These are phyloP conservation scores for Nakazawaea wickerhamii DNA, from an alignment of 805 yeast genomes.

Conservation along the genomic window DNA sequence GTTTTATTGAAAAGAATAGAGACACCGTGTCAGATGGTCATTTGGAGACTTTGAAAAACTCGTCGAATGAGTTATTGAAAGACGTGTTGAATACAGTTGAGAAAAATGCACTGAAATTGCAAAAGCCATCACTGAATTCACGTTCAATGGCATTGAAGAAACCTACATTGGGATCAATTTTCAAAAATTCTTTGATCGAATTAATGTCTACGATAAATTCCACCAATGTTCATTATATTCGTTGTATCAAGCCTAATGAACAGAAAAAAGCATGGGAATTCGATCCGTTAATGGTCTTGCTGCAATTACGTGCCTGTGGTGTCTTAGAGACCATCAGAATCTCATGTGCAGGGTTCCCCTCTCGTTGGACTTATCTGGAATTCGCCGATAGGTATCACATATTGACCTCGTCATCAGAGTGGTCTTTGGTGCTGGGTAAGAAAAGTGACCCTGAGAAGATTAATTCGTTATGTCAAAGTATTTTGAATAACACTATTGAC, in stretches of 20 bases:
- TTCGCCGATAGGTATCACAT: conserved; percentile 87
- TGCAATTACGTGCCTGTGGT: conserved; percentile 97
- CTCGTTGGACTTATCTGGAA: conserved; percentile 92
- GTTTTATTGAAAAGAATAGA: conserved; percentile 94
- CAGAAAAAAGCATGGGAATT: conserved; percentile 93
- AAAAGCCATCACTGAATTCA: conserved; percentile 27
- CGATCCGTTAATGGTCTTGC: conserved; percentile 89
- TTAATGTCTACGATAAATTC: conserved; percentile 90
- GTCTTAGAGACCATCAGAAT: conserved; percentile 93
- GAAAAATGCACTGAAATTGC: conserved; percentile 41
- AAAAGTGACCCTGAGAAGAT: conserved; percentile 50
- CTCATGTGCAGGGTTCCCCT: conserved; percentile 97
- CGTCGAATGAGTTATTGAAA: conserved; percentile 61
- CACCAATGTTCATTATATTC: conserved; percentile 92
- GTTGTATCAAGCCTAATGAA: conserved; percentile 97
- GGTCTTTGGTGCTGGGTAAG: conserved; percentile 51
- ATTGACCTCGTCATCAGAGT: conserved; percentile 64
- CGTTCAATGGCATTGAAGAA: conserved; percentile 42
- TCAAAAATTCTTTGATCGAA: conserved; percentile 87
- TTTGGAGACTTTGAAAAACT: conserved; percentile 69
- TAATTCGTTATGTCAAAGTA: conserved; percentile 59
- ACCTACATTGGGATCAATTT: conserved; percentile 93
- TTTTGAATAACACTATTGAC: conserved; percentile 59
- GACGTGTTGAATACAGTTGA: conserved; percentile 64
- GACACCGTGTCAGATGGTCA: conserved; percentile 97